Base-by-base conservation (phyloP, 1,284 basidiomycete genomes). In the Ceratobasidium sp. region DNA sequence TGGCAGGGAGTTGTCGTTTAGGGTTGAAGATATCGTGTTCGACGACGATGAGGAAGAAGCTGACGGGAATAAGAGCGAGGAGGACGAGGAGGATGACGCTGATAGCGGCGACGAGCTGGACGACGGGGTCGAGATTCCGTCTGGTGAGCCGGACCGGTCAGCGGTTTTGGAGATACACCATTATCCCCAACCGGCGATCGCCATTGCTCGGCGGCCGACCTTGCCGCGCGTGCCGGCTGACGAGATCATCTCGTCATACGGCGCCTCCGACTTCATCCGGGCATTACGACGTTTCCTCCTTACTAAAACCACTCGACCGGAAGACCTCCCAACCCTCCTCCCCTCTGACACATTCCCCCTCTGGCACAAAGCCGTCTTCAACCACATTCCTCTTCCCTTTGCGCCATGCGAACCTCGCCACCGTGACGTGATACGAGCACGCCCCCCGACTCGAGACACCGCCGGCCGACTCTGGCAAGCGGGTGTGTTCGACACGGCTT, bases 221-320 rank as follows among this genome's bases (percentile, higher is more conserved):
- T 6, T 69, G 20, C 49, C 46, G 42, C 5, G 13, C 12, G 67
- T 69, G 3, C 13, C 67, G 4, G 67, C 20, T 1, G 2, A 46
- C 9, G 46, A 0, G 1, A 7, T 69, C 7, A 53, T 53, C 46
- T 10, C 67, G 46, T 51, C 42, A 69, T 69, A 69, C 28, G 67
- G 67, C n/a, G 67, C 67, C 28, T 15, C 67, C 67, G 67, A 69
- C 23, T 23, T 69, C 4, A 51, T 69, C 46, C 67, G 67, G 46
- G 23, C 55, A n/a, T 15, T 58, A 10, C 55, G n/a, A 18, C 55
- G 55, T 58, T 58, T 58, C n/a, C 55, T 58, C 3, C n/a, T 58
- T 9, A n/a, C 55, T 18, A 58, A 58, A n/a, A 28, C 55, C n/a
- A 12, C 13, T 13, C 55, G 1, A 2, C 55, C 10, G 1, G 55